These are phyloP conservation scores for Alternaria gaisen DNA, from an alignment of 2,329 filamentous ascomycete genomes.

Conservation along the genomic window DNA sequence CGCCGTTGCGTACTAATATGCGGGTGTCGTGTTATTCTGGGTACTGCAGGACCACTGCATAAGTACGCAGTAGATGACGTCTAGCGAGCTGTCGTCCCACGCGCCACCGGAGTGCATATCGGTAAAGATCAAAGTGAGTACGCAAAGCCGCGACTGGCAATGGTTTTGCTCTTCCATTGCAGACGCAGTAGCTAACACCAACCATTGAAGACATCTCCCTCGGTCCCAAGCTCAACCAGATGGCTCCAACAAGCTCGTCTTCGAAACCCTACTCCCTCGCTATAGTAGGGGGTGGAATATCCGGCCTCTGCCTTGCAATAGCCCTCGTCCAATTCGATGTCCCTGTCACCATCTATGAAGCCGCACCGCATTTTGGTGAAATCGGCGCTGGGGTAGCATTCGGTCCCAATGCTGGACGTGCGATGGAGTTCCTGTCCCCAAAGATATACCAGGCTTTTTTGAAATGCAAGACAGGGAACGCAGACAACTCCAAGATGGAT, in stretches of 20 bases:
- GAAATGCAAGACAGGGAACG: constrained; percentile 53
- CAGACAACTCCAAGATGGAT: constrained; percentile 31
- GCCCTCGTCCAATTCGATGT: constrained; percentile 60
- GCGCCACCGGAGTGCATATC: constrained; percentile 25
- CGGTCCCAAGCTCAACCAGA: constrained; percentile 12
- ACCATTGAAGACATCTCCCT: not conserved
- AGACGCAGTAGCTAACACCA: not conserved
- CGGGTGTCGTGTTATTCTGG: not conserved
- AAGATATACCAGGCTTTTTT: constrained; percentile 52
- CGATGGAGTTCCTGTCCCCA: constrained; percentile 63
- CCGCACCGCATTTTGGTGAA: constrained; percentile 63
- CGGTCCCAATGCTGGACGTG: constrained; percentile 64
- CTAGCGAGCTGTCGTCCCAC: constrained; percentile 6
- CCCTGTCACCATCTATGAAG: constrained; percentile 64
- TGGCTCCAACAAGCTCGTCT: constrained; percentile 27
- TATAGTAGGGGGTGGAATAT: constrained; percentile 68
- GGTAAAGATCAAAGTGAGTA: constrained; percentile 20
- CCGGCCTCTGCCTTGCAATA: constrained; percentile 64
- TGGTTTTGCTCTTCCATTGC: not conserved
- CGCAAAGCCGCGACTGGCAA: constrained; percentile 16
- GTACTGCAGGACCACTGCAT: not conserved
- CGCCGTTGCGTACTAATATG: not conserved
- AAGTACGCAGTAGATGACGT: constrained; percentile 1
- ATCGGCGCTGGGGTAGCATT: constrained; percentile 68
- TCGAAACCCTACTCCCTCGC: constrained; percentile 59